Evolutionary conservation across 192 early-diverging fungal genomes (phyloP).

Genomic region (Backusella parvicylindrica): DNA sequence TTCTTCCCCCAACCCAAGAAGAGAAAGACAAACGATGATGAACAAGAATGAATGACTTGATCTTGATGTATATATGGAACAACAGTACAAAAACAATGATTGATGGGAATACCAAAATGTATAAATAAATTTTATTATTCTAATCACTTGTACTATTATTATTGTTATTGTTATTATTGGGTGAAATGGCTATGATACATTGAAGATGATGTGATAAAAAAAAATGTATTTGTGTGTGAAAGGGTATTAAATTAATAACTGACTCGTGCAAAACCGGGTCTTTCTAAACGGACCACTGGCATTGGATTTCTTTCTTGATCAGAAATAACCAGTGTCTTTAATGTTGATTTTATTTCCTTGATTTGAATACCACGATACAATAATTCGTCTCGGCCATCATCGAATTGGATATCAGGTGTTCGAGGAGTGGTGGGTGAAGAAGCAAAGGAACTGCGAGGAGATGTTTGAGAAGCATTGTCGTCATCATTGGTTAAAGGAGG

Average conservation of each 20-base stretch:
- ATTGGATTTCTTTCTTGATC: slow-evolving; percentile 27
- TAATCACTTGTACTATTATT: neutral
- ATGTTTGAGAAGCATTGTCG: neutral
- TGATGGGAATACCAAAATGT: too few species aligned
- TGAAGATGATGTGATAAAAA: neutral
- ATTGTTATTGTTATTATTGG: neutral
- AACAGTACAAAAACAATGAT: too few species aligned
- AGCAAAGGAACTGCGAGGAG: neutral
- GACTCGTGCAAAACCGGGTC: slow-evolving; percentile 30
- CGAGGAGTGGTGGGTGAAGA: slow-evolving; percentile 6
- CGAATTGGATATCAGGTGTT: slow-evolving; percentile 1
- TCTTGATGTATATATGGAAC: too few species aligned
- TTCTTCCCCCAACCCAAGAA: neutral
- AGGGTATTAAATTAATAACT: slow-evolving; percentile 11
- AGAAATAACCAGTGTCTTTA: slow-evolving; percentile 35
- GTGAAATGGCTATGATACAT: neutral
- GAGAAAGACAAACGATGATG: neutral
- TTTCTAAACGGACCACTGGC: slow-evolving; percentile 22
- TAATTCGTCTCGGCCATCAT: slow-evolving; percentile 28
- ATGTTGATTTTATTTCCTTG: slow-evolving; percentile 38
- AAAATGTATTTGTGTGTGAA: neutral
- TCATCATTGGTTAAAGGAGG: neutral
- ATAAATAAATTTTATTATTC: too few species aligned
- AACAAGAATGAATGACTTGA: neutral
- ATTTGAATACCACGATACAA: slow-evolving; percentile 34